Evolutionary conservation across 805 yeast species (phyloP).

Genomic region (Schizosaccharomyces japonicus): DNA sequence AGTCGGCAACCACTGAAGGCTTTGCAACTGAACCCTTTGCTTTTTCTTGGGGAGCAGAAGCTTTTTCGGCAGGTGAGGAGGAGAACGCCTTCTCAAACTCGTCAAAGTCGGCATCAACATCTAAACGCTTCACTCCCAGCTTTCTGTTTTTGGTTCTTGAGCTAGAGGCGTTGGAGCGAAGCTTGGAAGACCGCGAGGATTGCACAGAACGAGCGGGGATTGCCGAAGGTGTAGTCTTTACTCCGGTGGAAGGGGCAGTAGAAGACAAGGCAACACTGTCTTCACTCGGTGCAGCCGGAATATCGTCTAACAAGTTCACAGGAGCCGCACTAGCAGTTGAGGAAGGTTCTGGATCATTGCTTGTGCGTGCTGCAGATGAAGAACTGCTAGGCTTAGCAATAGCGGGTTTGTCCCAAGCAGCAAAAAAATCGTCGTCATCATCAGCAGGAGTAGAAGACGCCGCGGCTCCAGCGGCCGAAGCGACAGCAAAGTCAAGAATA

Average conservation of each 20-base stretch:
- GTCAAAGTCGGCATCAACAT: slow-evolving; percentile 33
- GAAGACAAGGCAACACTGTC: too few species aligned
- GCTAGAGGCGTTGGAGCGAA: too few species aligned
- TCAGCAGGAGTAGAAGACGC: slow-evolving; percentile 10
- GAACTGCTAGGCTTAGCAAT: slow-evolving; percentile 13
- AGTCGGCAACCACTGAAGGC: neutral
- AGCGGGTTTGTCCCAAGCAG: slow-evolving; percentile 72
- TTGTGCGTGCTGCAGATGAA: neutral
- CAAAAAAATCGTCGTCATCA: slow-evolving; percentile 59
- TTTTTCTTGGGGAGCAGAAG: neutral
- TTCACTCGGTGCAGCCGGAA: too few species aligned
- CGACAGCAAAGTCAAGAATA: slow-evolving; percentile 25
- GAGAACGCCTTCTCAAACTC: neutral
- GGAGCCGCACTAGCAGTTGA: too few species aligned
- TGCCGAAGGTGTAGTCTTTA: too few species aligned
- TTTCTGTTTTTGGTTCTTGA: too few species aligned
- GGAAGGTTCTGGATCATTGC: neutral
- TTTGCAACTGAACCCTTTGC: slow-evolving; percentile 1
- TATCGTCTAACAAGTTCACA: too few species aligned
- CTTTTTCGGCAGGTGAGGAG: neutral
- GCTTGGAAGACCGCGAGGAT: too few species aligned
- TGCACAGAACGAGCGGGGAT: too few species aligned
- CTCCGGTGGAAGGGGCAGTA: too few species aligned
- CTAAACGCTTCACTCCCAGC: slow-evolving; percentile 16
- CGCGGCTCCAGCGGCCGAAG: slow-evolving; percentile 9